phyloP scores from a whole-genome alignment of 106 monocot species.

The Amphibolis antarctica region DNA sequence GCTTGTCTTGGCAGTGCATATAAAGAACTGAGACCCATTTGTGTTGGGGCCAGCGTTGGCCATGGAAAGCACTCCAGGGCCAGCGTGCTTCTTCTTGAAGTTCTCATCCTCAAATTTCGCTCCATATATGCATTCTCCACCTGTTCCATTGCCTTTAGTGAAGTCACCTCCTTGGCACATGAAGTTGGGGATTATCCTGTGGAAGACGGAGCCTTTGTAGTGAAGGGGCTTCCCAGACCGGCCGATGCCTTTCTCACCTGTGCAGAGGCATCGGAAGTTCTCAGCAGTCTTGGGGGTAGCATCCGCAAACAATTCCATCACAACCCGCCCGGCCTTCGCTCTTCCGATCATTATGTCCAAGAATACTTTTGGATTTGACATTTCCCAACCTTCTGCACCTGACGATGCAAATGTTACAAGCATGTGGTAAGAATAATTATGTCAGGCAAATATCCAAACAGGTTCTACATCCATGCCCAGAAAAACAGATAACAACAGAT shows the following conservation, averaged over 20 bases:
- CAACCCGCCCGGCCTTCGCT: conserved; percentile 48
- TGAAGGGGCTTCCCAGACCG: conserved; percentile 49
- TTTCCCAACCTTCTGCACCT: background rate
- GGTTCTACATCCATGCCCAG: too few species aligned
- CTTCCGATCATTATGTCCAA: conserved; percentile 73
- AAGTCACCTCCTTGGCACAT: conserved; percentile 91
- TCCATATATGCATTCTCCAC: conserved; percentile 81
- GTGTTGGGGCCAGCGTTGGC: conserved; percentile 63
- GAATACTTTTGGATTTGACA: conserved; percentile 83
- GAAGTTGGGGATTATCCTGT: conserved; percentile 71
- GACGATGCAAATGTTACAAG: background rate
- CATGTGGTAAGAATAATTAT: too few species aligned
- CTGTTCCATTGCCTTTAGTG: conserved; percentile 71
- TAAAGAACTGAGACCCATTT: conserved; percentile 85
- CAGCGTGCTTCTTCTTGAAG: conserved; percentile 61
- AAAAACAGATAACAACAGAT: too few species aligned
- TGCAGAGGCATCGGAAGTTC: conserved; percentile 83
- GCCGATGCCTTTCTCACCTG: conserved; percentile 78
- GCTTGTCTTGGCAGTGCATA: conserved; percentile 44
- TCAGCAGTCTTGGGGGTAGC: conserved; percentile 71
- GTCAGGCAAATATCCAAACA: too few species aligned
- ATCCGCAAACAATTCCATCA: conserved; percentile 70
- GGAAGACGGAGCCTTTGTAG: conserved; percentile 70
- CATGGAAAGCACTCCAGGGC: conserved; percentile 69
- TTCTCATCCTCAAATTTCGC: conserved; percentile 64